phyloP scores from a whole-genome alignment of 768 basidiomycete genomes.

The Zangia roseola region DNA sequence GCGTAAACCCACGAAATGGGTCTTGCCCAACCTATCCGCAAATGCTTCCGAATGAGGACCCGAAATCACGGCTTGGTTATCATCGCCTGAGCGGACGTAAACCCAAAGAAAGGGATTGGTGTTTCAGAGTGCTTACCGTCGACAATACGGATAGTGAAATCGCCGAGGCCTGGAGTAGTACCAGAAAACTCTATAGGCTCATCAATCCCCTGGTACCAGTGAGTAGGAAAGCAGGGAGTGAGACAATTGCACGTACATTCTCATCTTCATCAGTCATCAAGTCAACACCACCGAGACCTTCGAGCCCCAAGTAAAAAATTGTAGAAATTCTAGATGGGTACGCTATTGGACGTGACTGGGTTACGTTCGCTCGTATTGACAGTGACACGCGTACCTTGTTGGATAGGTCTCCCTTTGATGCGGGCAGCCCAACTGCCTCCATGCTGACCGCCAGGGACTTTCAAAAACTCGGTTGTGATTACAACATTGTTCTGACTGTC shows the following conservation, averaged over 20 bases:
- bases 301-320: conserved; percentile 85
- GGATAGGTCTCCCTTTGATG: conserved; percentile 77
- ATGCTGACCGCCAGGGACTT: conserved; percentile 76
- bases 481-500: conserved; percentile 83
- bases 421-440: conserved; percentile 90
- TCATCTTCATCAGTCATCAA: conserved; percentile 77
- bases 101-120: background rate
- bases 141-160: conserved; percentile 75
- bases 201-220: conserved; percentile 59
- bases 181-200: conserved; percentile 73
- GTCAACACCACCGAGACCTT: conserved; percentile 81
- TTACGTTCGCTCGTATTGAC: conserved; percentile 19
- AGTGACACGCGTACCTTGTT: conserved; percentile 42
- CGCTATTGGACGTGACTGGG: conserved; percentile 24
- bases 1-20: conserved; percentile 65
- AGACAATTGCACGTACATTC: conserved; percentile 49
- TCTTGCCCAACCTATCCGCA: conserved; percentile 60
- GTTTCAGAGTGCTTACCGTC: conserved; percentile 53
- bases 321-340: conserved; percentile 66
- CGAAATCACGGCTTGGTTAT: conserved; percentile 50
- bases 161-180: conserved; percentile 73
- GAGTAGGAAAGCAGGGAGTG: conserved; percentile 2
- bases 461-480: conserved; percentile 82
- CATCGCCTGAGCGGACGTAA: conserved; percentile 45
- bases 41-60: conserved; percentile 63